Base-by-base conservation (phyloP, 2,329 filamentous ascomycete genomes). In the Fusarium coffeatum region DNA sequence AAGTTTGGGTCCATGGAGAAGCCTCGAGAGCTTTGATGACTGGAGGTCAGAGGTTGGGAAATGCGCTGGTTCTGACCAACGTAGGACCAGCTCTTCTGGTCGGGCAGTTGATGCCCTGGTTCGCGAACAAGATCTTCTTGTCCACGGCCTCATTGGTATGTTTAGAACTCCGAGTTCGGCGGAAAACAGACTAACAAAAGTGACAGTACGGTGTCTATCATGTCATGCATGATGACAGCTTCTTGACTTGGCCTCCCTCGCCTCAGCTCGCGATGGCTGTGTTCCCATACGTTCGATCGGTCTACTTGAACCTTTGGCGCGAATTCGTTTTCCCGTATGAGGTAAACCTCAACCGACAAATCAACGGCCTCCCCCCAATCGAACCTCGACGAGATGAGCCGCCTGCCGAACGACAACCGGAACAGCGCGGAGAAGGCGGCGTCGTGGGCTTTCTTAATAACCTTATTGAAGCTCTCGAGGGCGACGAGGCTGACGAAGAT, bases 161-260 rank as follows among this genome's bases (percentile, higher is more conserved):
- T 72, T 20, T 9, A 8, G 6, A 32, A 8, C 27, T 10, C n/a
- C 20, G 9, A 5, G 8, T 25, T 11, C 12, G 12, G 25, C n/a
- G 9, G 23, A 8, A 18, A 18, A 16, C 8, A 18, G 15, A 34
- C 57, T 69, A 48, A 72, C 43, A 27, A 34, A 41, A 13, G 15
- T n/a, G 15, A 13, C 51, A 88, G 86, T 87, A 85, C 59, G 83
- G 82, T 51, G 80, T 83, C 13, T 80, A 82, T 34, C 81, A 85
- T 27, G 73, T 84, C 37, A 79, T 83, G 55, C 80, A 83, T 45
- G 79, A 85, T 42, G 78, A 82, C 30, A 74, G 82, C n/a, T 79
- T 84, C 49, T 78, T 85, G 22, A 73, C 76, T 16, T 89, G 87
- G 87, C 87, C 87, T 1, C 86, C 86, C 0, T 84, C 86, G 1